A percentile compares a stretch with the other conserved stretches of the same genome.
phyloP scores from a whole-genome alignment of 441 rosid species.

The Breynia disticha region DNA sequence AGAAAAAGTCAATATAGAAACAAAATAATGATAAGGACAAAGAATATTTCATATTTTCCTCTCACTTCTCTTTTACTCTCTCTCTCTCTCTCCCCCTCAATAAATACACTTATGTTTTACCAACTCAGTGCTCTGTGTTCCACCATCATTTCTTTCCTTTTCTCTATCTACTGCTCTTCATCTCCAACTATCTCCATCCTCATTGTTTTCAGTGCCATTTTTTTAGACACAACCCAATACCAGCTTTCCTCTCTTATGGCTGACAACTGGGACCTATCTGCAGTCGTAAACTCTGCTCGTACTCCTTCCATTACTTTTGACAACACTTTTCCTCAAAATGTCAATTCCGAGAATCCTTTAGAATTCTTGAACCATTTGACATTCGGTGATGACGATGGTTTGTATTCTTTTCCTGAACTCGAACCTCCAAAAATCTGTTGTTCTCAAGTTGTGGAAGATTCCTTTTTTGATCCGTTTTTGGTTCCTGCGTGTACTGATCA shows the following conservation, averaged over 20 bases:
- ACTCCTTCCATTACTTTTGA: conserved; percentile 10
- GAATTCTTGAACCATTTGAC: conserved; percentile 30
- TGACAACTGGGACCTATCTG: conserved; percentile 64
- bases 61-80: neutral
- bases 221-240: too few relatives aligned
- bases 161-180: conserved; percentile 10
- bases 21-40: too few relatives aligned
- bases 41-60: too few relatives aligned
- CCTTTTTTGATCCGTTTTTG: conserved; percentile 48
- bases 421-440: conserved; percentile 11
- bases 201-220: conserved; percentile 26
- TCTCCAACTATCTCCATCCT: conserved; percentile 33
- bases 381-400: conserved; percentile 24
- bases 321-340: conserved; percentile 1
- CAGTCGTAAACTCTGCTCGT: conserved; percentile 54
- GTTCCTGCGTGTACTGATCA: conserved; percentile 8
- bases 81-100: neutral
- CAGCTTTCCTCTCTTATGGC: conserved; percentile 21
- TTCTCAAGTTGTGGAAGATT: conserved; percentile 42
- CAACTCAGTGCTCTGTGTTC: conserved; percentile 32
- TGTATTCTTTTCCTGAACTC: conserved; percentile 26
- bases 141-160: conserved; percentile 18
- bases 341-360: conserved; percentile 21
- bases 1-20: too few relatives aligned
- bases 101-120: conserved; percentile 29